Base-by-base conservation (phyloP, 192 early-diverging fungal genomes). In the Coemansia sp. region DNA sequence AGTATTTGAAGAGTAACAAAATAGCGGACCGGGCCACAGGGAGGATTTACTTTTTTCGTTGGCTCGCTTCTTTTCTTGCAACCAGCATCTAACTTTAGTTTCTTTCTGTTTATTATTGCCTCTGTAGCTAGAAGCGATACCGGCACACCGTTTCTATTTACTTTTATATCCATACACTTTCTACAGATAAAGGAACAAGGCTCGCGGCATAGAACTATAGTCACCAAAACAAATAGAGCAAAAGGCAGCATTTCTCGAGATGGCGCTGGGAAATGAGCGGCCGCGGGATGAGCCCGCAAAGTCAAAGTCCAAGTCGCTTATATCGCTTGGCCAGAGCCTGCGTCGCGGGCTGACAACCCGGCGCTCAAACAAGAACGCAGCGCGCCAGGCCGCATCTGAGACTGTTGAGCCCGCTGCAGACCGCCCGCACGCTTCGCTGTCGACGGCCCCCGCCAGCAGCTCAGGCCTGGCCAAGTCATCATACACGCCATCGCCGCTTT, bases 201-300 rank as follows among this genome's bases (percentile, higher is more conserved):
- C 41, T 43, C 15, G 29, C 12, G 17, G 47, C 6, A 49, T 43
- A 47, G 9, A 59, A 41, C 22, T 27, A n/a, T 47, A 32, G 29
- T 32, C 29, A 6, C 29, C 29, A 59, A 59, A 41, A 27, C n/a
- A 38, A 52, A 52, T 17, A 29, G 32, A 4, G 22, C 7, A 43
- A 17, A 32, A 5, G 29, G 29, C 29, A 22, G 48, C 12, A 43
- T 59, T 57, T 52, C 53, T 19, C 12, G 37, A 71, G 63, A 81
- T 81, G 78, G 66, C 66, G 2, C 48, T 60, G 12, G 73, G 78
- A 47, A 81, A 69, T 72, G 78, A 74, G 48, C 72, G 78, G n/a
- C 57, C 72, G 64, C 78, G 69, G 60, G 78, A 74, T 62, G 78
- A 81, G 65, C 43, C 78, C 32, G 55, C 73, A 58, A 81, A 75